Conservation (phyloP, 805 yeast genomes). For the Trichomonascus vanleenenianus region DNA sequence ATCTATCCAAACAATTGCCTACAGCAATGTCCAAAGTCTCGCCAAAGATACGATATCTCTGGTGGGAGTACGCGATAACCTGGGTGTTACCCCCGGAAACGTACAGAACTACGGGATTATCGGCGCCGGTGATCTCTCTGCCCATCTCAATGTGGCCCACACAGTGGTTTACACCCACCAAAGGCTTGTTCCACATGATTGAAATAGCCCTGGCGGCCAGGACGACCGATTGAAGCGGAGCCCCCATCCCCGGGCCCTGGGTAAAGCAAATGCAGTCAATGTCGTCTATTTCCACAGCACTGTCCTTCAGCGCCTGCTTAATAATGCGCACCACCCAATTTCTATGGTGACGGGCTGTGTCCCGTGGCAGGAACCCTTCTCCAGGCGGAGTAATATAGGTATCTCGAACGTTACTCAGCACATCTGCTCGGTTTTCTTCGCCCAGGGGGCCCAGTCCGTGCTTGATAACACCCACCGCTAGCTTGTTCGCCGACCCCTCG, state of each 20-base stretch:
- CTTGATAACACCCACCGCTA: conserved; percentile 86
- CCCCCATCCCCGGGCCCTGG: conserved; percentile 99
- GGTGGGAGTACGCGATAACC: conserved; percentile 92
- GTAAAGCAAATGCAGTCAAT: conserved; percentile 73
- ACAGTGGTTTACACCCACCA: conserved; percentile 95
- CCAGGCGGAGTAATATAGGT: conserved; percentile 97
- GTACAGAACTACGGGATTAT: conserved; percentile 92
- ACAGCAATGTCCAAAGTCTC: conserved; percentile 97
- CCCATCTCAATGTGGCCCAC: conserved; percentile 99
- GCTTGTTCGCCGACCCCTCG: conserved; percentile 95
- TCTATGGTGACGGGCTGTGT: conserved; percentile 93
- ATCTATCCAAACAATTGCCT: conserved; percentile 93
- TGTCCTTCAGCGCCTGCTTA: conserved; percentile 53
- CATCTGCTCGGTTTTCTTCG: conserved; percentile 55
- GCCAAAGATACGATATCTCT: conserved; percentile 95
- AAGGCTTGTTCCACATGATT: conserved; percentile 71
- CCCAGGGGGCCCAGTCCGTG: conserved; percentile 59
- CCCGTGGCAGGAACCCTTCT: conserved; percentile 94
- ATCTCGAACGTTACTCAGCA: conserved; percentile 86
- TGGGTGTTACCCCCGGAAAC: conserved; percentile 99
- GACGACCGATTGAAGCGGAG: conserved; percentile 89
- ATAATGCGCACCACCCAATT: conserved; percentile 86
- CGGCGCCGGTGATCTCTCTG: conserved; percentile 94
- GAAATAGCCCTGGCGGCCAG: conserved; percentile 84
- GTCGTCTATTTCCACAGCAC: conserved; percentile 48